Evolutionary conservation across 2,329 filamentous ascomycete genomes (phyloP), one percentile per base, ranked within the genome.

Genomic region (Trichophyton equinum): DNA sequence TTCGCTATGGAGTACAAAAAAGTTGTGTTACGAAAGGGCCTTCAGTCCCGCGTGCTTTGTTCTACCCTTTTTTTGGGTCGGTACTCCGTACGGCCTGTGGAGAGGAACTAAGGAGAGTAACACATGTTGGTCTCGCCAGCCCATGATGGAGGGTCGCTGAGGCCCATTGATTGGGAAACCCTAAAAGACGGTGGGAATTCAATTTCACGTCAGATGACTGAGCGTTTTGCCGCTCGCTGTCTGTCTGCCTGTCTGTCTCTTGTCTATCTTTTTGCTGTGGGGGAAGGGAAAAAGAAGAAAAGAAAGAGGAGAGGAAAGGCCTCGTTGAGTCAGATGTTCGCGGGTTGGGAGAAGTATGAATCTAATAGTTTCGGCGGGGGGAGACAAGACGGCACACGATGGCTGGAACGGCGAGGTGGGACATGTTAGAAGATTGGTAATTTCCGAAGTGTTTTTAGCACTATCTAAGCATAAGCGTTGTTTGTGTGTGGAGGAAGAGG

Each of bases 161-260:
- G 51, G 51, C 51, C 51, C 25, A 53, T 22, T 15, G 20, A 9
- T 38, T 38, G 33, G 33, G 22, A 53, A 53, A 53, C 9, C 4
- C 13, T 18, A 36, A 55, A 55, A 55, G 33, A 36, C 51, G 27
- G 51, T n/a, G 27, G 47, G 15, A 55, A 55, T 33, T 55, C 27
- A 27, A 55, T 33, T 55, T 55, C 27, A 20, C 3, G 51, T 55
- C 51, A 55, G 51, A 55, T 55, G 51, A 55, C 51, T 33, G 51
- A 20, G 18, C 27, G 6, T 55, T 4, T 18, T 30, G 51, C 33
- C 27, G 13, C 33, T 15, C n/a, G 13, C 51, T 15, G 33, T 38
- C 33, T 38, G 33, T 13, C 33, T 38, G 33, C 11, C 33, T 38
- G 33, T 36, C 33, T 36, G 9, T 38, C 33, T 13, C 11, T 38